These are phyloP conservation scores for Spathaspora gorwiae DNA, from an alignment of 805 yeast genomes.

Conservation along the genomic window DNA sequence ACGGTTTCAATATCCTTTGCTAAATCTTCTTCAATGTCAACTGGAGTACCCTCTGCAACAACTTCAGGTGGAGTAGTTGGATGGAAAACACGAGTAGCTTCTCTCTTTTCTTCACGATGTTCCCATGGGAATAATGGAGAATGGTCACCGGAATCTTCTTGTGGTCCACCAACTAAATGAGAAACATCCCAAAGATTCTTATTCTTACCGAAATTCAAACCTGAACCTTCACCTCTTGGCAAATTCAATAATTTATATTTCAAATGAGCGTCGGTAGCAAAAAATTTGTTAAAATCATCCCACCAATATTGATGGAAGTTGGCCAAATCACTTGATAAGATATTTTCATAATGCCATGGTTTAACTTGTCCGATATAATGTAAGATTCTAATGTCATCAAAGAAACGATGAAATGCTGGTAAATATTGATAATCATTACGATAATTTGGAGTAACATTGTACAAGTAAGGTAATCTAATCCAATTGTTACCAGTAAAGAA, in stretches of 20 bases:
- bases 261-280: constrained; percentile 11
- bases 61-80: constrained; percentile 2
- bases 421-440: constrained; percentile 27
- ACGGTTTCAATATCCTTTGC: constrained; percentile 8
- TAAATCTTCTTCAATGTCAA: constrained; percentile 6
- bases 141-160: background rate
- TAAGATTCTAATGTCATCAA: constrained; percentile 22
- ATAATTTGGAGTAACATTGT: constrained; percentile 30
- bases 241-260: constrained; percentile 12
- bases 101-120: constrained; percentile 13
- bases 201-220: constrained; percentile 15
- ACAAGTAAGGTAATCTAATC: constrained; percentile 28
- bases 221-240: constrained; percentile 19
- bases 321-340: constrained; percentile 13
- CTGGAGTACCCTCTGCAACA: constrained; percentile 2
- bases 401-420: constrained; percentile 29
- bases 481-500: constrained; percentile 27
- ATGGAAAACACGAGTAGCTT: constrained; percentile 23
- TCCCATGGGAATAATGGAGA: constrained; percentile 29
- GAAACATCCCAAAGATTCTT: constrained; percentile 20
- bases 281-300: constrained; percentile 21
- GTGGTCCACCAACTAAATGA: background rate
- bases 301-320: constrained; percentile 27
- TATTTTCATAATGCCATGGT: constrained; percentile 25
- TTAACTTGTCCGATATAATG: constrained; percentile 31